These are phyloP conservation scores for Fusarium sp. DNA, from an alignment of 2,329 filamentous ascomycete genomes.

Conservation along the genomic window DNA sequence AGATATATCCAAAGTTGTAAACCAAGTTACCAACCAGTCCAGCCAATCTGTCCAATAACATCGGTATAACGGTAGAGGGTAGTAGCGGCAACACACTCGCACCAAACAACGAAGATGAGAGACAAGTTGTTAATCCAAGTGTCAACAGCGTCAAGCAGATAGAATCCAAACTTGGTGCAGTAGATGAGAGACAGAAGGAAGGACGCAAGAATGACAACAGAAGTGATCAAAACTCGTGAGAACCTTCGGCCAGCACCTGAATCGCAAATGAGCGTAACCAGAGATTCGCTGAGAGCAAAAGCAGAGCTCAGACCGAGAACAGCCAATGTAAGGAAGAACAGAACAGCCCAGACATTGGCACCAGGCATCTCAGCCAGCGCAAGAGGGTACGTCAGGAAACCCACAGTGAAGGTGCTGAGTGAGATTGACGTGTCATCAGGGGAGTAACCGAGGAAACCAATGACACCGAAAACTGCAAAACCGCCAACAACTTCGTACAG, in stretches of 20 bases:
- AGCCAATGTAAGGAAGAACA: not conserved
- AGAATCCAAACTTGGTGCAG: conserved; percentile 1
- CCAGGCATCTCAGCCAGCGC: not conserved
- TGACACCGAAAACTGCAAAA: not conserved
- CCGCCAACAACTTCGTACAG: not conserved
- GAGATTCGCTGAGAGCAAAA: not conserved
- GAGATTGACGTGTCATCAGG: not conserved
- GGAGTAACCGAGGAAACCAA: not conserved
- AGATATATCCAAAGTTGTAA: not conserved
- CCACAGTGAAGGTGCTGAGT: not conserved
- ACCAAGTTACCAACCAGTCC: not conserved
- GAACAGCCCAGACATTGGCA: not conserved
- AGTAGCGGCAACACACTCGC: not conserved
- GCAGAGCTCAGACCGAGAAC: not conserved
- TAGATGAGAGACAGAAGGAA: not conserved
- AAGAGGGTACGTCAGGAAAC: not conserved
- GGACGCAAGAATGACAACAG: not conserved
- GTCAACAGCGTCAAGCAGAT: not conserved
- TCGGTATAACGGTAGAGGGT: not conserved
- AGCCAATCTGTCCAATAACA: not conserved
- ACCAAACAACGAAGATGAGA: not conserved
- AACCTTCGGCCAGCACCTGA: not conserved
- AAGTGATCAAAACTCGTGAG: not conserved
- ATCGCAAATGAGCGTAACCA: not conserved
- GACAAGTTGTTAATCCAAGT: not conserved